phyloP scores from a whole-genome alignment of 495 filamentous ascomycete genomes.

The Aspergillus bertholletiae region DNA sequence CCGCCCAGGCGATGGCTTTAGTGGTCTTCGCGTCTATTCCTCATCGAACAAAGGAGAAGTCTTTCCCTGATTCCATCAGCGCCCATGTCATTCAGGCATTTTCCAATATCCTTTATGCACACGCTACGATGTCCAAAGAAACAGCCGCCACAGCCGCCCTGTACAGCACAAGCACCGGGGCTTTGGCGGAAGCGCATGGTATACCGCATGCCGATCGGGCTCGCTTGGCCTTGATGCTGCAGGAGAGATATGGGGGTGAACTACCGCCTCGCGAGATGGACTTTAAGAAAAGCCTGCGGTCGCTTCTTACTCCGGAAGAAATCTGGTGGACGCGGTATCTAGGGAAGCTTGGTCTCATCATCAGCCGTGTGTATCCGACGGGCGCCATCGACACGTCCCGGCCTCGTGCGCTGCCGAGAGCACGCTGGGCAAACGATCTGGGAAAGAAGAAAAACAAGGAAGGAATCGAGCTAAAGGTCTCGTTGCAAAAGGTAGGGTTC shows the following conservation, averaged over 20 bases:
- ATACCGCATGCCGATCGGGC: constrained; percentile 69
- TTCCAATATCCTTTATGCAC: constrained; percentile 53
- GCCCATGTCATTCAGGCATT: constrained; percentile 46
- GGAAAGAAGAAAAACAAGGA: constrained; percentile 26
- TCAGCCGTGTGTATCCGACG: constrained; percentile 26
- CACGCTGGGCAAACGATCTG: constrained; percentile 20
- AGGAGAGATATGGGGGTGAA: constrained; percentile 70
- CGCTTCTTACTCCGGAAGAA: constrained; percentile 41
- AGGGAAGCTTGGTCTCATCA: constrained; percentile 35
- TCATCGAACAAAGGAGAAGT: constrained; percentile 15
- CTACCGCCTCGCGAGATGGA: constrained; percentile 51
- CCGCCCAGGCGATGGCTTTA: constrained; percentile 30
- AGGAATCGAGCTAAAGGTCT: constrained; percentile 22
- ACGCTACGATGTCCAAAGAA: constrained; percentile 44
- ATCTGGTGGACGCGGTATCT: constrained; percentile 64
- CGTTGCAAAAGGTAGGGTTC: constrained; percentile 24
- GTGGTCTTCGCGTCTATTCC: constrained; percentile 47
- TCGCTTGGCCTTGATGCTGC: constrained; percentile 68
- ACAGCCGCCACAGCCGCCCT: constrained; percentile 63
- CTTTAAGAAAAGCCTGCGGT: constrained; percentile 43
- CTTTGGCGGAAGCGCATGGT: constrained; percentile 64
- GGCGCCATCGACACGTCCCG: constrained; percentile 25
- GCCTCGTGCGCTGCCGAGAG: constrained; percentile 25
- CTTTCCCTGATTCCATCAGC: constrained; percentile 36
- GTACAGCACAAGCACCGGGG: constrained; percentile 65